Base-by-base conservation (phyloP, 192 early-diverging fungal species). In the Entrophospora sp. region DNA sequence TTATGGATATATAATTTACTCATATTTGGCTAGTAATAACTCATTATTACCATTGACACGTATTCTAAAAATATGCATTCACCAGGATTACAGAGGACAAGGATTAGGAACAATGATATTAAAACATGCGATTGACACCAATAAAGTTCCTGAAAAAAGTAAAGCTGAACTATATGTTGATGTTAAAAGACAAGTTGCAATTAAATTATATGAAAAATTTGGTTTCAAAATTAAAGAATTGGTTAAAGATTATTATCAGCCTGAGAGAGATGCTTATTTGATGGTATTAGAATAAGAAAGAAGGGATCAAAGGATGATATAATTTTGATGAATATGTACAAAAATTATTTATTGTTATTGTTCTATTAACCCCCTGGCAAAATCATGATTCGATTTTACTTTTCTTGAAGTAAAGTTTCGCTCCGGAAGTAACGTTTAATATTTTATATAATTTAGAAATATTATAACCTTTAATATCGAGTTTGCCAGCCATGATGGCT, bases 401-500 rank as follows among this genome's bases (percentile, higher is more conserved):
- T 22, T 22, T 46, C 24, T 46, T 0, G 16, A 56, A 46, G 77
- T 85, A 87, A 59, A 87, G 75, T 77, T 86, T 90, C 69, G 87
- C 81, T 61, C 76, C 76, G 7, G 81, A 57, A 61, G 75, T 70
- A 60, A 73, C 69, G 72, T 87, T 85, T 56, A 90, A 80, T 35
- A 90, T 82, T 28, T 71, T 61, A 70, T 88, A 82, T 12, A 90
- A 78, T 71, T 87, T 88, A 59, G 84, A 69, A 81, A 84, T 85
- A 67, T 87, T 77, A 58, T 87, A 81, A 65, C 87, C 88, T 75
- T 86, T 87, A 43, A 83, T 73, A 77, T 95, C 96, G 69, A 91
- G 81, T 77, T 96, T 96, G 48, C 95, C 91, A 38, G 77, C 69
- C 90, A 94, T 91, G 74, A 92, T 96, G 34, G 91, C 85, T 73